Percentiles rank a stretch among this genome's conserved stretches.
Conservation (phyloP, 2,329 filamentous ascomycete genomes). For the Alternaria infectoria region DNA sequence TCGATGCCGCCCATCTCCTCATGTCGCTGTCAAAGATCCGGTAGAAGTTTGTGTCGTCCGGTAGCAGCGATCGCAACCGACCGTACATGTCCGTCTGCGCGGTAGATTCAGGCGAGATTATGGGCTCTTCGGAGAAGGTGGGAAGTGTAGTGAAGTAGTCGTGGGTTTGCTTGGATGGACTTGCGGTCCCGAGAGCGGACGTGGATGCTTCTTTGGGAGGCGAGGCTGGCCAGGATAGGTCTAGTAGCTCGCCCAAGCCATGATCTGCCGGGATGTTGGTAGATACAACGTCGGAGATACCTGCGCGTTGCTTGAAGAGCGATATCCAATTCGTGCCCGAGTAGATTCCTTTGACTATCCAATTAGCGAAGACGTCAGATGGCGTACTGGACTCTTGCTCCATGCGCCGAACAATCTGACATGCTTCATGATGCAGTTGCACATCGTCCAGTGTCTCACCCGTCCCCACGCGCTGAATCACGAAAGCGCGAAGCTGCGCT, state of each 20-base stretch:
- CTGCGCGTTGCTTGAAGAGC: constrained; percentile 19
- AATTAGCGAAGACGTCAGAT: constrained; percentile 32
- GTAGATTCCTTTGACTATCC: constrained; percentile 28
- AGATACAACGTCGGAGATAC: background rate
- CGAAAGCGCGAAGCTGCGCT: constrained; percentile 23
- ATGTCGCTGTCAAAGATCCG: constrained; percentile 27
- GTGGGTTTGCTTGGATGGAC: background rate
- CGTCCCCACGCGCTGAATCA: constrained; percentile 8
- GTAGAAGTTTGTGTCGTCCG: constrained; percentile 26
- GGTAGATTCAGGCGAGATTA: background rate
- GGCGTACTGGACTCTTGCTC: constrained; percentile 25
- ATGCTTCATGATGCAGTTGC: constrained; percentile 28
- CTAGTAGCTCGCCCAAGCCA: background rate
- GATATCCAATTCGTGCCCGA: constrained; percentile 19
- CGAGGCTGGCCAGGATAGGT: background rate
- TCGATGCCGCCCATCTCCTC: constrained; percentile 30
- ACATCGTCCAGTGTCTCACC: constrained; percentile 9
- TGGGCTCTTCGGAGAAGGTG: background rate
- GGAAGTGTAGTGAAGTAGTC: background rate
- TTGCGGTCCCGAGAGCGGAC: background rate
- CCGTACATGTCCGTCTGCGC: constrained; percentile 8
- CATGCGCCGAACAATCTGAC: constrained; percentile 29
- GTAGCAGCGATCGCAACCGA: constrained; percentile 10
- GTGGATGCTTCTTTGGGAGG: background rate
- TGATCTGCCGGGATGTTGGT: background rate